Evolutionary conservation across 2,329 filamentous ascomycete species (phyloP).

Genomic region (Arthrobotrys sinensis): DNA sequence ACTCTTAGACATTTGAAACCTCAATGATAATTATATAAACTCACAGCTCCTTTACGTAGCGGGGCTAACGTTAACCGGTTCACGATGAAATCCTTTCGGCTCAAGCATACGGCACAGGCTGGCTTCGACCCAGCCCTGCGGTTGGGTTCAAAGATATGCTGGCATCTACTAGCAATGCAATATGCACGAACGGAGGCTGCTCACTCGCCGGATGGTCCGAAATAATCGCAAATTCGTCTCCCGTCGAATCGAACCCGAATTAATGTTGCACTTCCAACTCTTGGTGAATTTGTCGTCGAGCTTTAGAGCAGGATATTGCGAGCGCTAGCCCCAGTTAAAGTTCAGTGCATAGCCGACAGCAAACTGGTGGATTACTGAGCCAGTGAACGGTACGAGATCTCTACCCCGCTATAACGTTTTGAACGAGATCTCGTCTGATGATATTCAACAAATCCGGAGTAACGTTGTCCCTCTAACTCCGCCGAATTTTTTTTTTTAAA

Average conservation of each 20-base stretch:
- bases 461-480: conserved; percentile 26
- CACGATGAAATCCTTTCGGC: conserved; percentile 18
- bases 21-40: conserved; percentile 15
- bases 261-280: background rate
- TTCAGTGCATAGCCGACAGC: conserved; percentile 14
- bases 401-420: conserved; percentile 40
- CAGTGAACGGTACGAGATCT: conserved; percentile 39
- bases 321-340: conserved; percentile 23
- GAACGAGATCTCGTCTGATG: conserved; percentile 40
- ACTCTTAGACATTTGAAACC: conserved; percentile 9
- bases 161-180: background rate
- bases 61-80: background rate
- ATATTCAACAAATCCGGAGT: conserved; percentile 22
- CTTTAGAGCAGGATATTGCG: background rate
- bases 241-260: conserved; percentile 3
- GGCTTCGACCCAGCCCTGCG: conserved; percentile 9
- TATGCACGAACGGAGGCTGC: conserved; percentile 19
- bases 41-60: conserved; percentile 3
- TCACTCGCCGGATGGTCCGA: conserved; percentile 6
- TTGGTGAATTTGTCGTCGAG: conserved; percentile 14
- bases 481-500: background rate
- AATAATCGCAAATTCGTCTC: conserved; percentile 8
- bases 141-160: conserved; percentile 7
- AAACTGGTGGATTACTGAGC: conserved; percentile 48
- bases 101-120: conserved; percentile 3